Conservation (phyloP, 805 yeast species). For the Kuraishia ogatae region DNA sequence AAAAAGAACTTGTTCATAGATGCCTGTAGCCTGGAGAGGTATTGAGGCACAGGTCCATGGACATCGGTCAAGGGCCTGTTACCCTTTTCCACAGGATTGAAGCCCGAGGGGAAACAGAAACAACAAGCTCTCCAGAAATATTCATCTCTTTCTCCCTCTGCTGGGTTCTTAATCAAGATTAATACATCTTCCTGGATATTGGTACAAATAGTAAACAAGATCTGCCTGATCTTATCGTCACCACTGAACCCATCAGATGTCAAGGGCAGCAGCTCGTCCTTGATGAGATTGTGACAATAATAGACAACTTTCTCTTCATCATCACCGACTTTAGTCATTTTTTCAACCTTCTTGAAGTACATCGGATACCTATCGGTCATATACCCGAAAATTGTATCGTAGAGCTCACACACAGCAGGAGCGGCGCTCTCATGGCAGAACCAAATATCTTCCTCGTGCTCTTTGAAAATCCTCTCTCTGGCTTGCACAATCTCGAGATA, state of each 20-base stretch:
- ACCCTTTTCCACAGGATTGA: constrained; percentile 43
- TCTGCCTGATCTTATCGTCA: constrained; percentile 7
- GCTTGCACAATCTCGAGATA: constrained; percentile 37
- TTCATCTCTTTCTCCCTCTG: constrained; percentile 28
- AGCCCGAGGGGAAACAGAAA: constrained; percentile 58
- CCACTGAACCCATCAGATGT: constrained; percentile 8
- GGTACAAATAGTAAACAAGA: not conserved
- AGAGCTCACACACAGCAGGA: constrained; percentile 39
- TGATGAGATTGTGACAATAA: constrained; percentile 28
- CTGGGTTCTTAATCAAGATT: constrained; percentile 24
- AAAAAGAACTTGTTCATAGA: constrained; percentile 56
- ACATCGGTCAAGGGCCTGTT: constrained; percentile 42
- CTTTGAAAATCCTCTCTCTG: constrained; percentile 24
- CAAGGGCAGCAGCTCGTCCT: constrained; percentile 29
- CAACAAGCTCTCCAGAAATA: constrained; percentile 44
- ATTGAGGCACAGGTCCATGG: constrained; percentile 62
- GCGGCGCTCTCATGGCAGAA: constrained; percentile 22
- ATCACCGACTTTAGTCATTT: constrained; percentile 3
- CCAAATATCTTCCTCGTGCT: constrained; percentile 23
- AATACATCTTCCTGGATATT: constrained; percentile 51
- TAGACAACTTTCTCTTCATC: constrained; percentile 13
- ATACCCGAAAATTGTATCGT: constrained; percentile 27
- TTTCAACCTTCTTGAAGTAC: constrained; percentile 6
- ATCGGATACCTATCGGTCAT: constrained; percentile 13
- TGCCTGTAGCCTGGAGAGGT: constrained; percentile 36